Percentiles rank a stretch among this genome's conserved stretches.
These are phyloP conservation scores for Cercophora scortea DNA, from an alignment of 495 filamentous ascomycete species.

Conservation along the genomic window DNA sequence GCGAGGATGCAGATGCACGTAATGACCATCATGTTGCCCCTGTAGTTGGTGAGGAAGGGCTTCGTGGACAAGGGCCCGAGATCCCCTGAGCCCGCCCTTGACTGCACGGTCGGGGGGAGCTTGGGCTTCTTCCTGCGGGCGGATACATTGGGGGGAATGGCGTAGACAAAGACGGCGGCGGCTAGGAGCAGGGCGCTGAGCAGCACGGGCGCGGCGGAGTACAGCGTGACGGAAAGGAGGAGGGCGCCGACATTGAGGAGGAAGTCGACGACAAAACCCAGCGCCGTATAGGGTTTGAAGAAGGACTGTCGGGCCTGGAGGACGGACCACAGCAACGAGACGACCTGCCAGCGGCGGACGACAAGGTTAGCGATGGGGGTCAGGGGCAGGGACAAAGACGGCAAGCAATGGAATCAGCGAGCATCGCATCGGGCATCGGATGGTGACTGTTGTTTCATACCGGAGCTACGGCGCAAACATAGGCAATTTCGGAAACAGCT, in stretches of 20 bases:
- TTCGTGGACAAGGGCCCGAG: conserved; percentile 63
- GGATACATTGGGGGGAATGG: conserved; percentile 34
- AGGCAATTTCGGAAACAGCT: conserved; percentile 75
- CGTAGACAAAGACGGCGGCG: conserved; percentile 56
- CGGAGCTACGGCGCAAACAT: conserved; percentile 73
- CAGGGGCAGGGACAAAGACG: too few species aligned
- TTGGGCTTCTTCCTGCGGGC: conserved; percentile 45
- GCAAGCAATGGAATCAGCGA: too few species aligned
- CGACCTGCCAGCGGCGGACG: conserved; percentile 43
- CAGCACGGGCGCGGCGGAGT: conserved; percentile 65
- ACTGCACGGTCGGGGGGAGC: conserved; percentile 43
- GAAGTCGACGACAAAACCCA: conserved; percentile 70
- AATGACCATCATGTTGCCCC: conserved; percentile 84
- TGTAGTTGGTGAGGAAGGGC: conserved; percentile 85
- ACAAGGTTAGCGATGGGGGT: too few species aligned
- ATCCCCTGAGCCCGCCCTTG: conserved; percentile 10
- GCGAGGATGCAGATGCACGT: conserved; percentile 94
- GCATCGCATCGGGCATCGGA: too few species aligned
- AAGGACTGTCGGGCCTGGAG: conserved; percentile 81
- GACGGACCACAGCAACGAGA: conserved; percentile 80
- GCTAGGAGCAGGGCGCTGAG: conserved; percentile 68
- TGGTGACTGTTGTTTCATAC: conserved; percentile 44
- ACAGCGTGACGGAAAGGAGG: conserved; percentile 79
- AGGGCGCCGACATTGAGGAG: conserved; percentile 76
- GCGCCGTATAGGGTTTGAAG: conserved; percentile 65